Evolutionary conservation across 495 filamentous ascomycete species (phyloP), one percentile per base, ranked within the genome.

Genomic region (Daldinia concentrica): DNA sequence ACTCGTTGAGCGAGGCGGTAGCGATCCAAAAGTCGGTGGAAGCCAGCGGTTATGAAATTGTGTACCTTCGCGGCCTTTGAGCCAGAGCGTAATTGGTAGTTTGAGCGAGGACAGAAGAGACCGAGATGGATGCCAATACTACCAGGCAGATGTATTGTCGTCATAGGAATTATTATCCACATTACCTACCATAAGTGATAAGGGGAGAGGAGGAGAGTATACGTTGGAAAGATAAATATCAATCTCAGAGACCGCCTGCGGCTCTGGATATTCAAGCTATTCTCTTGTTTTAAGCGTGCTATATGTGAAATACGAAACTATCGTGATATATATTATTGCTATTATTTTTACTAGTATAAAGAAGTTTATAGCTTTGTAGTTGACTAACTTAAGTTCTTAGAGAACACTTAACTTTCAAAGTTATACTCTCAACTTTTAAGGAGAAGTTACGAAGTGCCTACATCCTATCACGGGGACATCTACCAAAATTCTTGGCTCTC

Each of bases 1-100:
- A 27, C 71, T 73, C 66, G 71, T 65, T 73, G 71, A 69, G 4
- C 71, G 71, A 69, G 66, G 50, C 50, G 60, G 69, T 22, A 30
- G 26, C 19, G 34, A 22, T 37, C 9, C 32, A 73, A 73, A 73
- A 66, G 65, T 58, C 58, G 60, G 54, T 39, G 62, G 50, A 45
- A 24, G 70, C 22, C 45, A 52, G 58, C 58, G 64, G 30, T 56
- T 45, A n/a, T 55, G 58, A 69, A 41, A 30, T 24, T 24, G 29
- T 27, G 15, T 30, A 27, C 30, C 41, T 34, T 32, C 26, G 36
- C 34, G 64, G 55, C 70, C 37, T 68, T 22, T 24, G 51, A 34
- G 70, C 41, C 30, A 24, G 56, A 60, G 60, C 64, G 52, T 22
- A 56, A 45, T 48, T 54, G 43, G 66, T 14, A 39, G 32, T 45